These are phyloP conservation scores for Penicillium sp. DNA, from an alignment of 2,329 filamentous ascomycete species.

Conservation along the genomic window DNA sequence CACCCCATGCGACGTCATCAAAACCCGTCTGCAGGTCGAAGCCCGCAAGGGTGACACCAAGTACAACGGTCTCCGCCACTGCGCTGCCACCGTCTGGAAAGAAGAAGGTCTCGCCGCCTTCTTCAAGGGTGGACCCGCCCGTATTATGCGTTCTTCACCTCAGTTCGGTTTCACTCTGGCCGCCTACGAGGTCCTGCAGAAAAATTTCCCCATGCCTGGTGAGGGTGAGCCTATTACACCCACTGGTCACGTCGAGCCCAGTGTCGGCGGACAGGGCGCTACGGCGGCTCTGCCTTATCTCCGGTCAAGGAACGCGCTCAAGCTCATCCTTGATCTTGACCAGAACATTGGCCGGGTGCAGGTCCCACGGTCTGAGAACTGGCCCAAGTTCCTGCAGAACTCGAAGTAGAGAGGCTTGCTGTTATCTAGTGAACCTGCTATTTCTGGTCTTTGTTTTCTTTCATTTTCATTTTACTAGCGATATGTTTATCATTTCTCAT, in stretches of 20 bases:
- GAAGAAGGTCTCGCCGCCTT: constrained; percentile 95
- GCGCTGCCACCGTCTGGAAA: constrained; percentile 75
- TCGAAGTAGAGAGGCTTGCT: constrained; percentile 28
- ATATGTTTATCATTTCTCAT: constrained; percentile 17
- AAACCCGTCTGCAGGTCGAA: constrained; percentile 96
- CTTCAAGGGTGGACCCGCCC: constrained; percentile 96
- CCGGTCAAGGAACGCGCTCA: constrained; percentile 83
- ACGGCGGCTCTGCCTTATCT: constrained; percentile 65
- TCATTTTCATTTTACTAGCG: constrained; percentile 1
- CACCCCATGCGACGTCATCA: constrained; percentile 98
- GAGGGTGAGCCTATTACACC: constrained; percentile 53
- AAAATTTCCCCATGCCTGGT: constrained; percentile 74
- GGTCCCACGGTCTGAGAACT: constrained; percentile 49
- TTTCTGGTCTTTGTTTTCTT: constrained; percentile 15
- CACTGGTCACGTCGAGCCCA: constrained; percentile 62
- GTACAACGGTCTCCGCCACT: constrained; percentile 86
- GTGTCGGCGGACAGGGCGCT: constrained; percentile 63
- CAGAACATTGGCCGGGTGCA: constrained; percentile 82
- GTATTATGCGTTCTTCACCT: constrained; percentile 90
- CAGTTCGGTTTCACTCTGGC: constrained; percentile 98
- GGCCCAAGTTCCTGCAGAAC: constrained; percentile 39
- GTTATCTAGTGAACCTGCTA: constrained; percentile 23
- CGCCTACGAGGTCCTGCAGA: constrained; percentile 89
- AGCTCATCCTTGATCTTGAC: constrained; percentile 92
- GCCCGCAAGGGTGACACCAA: constrained; percentile 88